phyloP scores from a whole-genome alignment of 345 rosid species.

The Dipteronia dyeriana region DNA sequence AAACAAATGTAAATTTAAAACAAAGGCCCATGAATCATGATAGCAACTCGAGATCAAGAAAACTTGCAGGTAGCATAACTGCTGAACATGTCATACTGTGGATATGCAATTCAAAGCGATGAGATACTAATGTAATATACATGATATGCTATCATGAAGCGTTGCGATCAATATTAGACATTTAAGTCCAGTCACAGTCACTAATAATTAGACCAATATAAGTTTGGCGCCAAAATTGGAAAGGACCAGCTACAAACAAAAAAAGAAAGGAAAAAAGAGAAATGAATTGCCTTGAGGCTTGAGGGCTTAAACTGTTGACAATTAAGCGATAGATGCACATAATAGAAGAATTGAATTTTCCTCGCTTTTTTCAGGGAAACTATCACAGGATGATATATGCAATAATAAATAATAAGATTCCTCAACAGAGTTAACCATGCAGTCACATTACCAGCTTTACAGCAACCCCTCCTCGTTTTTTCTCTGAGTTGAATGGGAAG shows the following conservation, averaged over 20 bases:
- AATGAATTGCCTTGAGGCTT: not conserved
- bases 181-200: not conserved
- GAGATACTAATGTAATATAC: not conserved
- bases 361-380: not conserved
- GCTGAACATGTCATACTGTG: not conserved
- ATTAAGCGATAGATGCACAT: not conserved
- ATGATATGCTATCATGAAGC: not conserved
- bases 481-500: slow-evolving; percentile 88
- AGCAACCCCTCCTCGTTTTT: slow-evolving; percentile 91
- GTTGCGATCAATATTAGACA: not conserved
- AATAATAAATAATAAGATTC: not conserved
- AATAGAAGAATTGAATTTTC: not conserved
- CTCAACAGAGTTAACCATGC: not conserved
- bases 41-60: not conserved
- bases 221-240: not conserved
- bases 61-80: not conserved
- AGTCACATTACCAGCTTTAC: slow-evolving; percentile 47
- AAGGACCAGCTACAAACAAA: not conserved
- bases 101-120: not conserved
- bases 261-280: not conserved
- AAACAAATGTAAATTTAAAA: not conserved
- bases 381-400: not conserved
- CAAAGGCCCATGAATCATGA: not conserved
- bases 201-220: not conserved
- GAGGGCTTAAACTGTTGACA: too few relatives aligned